Conservation (phyloP, 2,329 filamentous ascomycete species). For the Clonostachys byssicola region DNA sequence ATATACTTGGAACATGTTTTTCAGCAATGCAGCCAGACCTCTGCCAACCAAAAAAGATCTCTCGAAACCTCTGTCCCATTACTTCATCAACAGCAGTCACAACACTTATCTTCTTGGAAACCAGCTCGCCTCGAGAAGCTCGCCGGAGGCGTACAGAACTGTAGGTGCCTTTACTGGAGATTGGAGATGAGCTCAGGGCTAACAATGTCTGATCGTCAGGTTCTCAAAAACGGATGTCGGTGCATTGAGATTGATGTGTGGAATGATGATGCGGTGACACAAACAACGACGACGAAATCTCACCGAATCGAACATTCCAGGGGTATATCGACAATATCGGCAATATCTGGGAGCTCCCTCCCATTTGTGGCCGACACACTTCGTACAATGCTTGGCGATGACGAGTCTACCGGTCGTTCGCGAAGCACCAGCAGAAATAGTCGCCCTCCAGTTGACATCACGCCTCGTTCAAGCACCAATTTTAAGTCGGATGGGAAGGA, state of each 20-base stretch:
- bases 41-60: constrained; percentile 46
- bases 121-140: constrained; percentile 75
- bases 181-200: not conserved
- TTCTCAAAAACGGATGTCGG: constrained; percentile 72
- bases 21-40: constrained; percentile 38
- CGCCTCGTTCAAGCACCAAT: too few species aligned
- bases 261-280: constrained; percentile 59
- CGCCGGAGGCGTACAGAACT: constrained; percentile 72
- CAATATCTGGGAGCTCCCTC: constrained; percentile 36
- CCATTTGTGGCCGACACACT: constrained; percentile 38
- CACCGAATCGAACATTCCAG: constrained; percentile 37
- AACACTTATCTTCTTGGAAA: constrained; percentile 91
- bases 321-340: constrained; percentile 39
- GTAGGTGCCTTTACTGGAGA: constrained; percentile 37
- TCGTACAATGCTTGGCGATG: constrained; percentile 21
- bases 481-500: too few species aligned
- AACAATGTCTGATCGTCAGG: constrained; percentile 34
- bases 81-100: constrained; percentile 92
- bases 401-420: constrained; percentile 19
- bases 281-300: constrained; percentile 25
- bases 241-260: constrained; percentile 96
- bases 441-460: constrained; percentile 4
- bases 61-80: constrained; percentile 72
- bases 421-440: constrained; percentile 33
- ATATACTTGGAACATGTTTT: constrained; percentile 37